Evolutionary conservation across 179 eudicot genomes (phyloP), one percentile per base, ranked within the genome.

Genomic region (Amaranthus tricolor): DNA sequence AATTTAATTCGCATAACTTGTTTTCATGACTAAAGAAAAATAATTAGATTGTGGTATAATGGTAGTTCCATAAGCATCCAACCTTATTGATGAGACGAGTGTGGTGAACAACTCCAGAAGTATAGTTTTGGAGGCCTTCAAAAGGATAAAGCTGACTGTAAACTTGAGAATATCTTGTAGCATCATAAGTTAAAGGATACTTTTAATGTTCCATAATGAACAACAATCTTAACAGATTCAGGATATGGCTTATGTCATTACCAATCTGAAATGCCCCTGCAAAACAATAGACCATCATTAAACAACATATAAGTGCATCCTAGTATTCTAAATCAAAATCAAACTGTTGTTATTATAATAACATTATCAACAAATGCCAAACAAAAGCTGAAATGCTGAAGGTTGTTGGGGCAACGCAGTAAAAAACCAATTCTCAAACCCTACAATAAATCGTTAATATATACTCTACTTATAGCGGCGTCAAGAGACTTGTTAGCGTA

Each of bases 41-140:
- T n/a, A n/a, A n/a, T n/a, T n/a, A n/a, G n/a, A n/a, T n/a, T n/a
- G n/a, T n/a, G n/a, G n/a, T n/a, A 4, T 31, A 48, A 17, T 43
- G 50, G 43, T 11, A 31, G n/a, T 6, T 48, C 17, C 53, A 7
- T 2, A 24, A 55, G 69, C 53, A 43, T 43, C 7, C 24, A 40
- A 67, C 17, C 15, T 7, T 85, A 91, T 98, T 98, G 70, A 88
- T 89, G 73, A 95, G 88, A 62, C 87, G 95, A 52, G 87, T 98
- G 48, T 93, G 99, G 78, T 95, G 99, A 21, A 95, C 91, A 44
- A 95, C 91, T 59, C 99, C 99, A 53, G 98, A 95, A 64, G 99
- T 95, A 81, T 95, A 95, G 66, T 95, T 95, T 84, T 87, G 90
- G 31, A 95, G 97, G 66, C 98, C 98, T 86, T 93, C 83, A 68